A percentile compares a stretch with the other conserved stretches of the same genome.
Evolutionary conservation across 176 grass and related monocot genomes (phyloP).

Genomic region (Oryza australiensis): DNA sequence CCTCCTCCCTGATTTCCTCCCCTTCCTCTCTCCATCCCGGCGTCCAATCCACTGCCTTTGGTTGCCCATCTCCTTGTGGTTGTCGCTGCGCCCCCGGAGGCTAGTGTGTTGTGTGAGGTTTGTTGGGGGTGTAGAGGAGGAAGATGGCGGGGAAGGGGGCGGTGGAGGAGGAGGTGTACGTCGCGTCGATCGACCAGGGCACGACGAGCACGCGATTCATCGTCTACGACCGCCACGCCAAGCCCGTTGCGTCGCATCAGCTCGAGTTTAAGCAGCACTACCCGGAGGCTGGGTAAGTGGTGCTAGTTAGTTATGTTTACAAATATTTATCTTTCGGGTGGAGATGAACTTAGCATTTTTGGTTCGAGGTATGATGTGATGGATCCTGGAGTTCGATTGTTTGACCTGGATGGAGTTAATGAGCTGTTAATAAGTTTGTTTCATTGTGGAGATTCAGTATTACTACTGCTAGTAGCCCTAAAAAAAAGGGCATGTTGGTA

Average conservation of each 20-base stretch:
- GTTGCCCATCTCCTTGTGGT: no score
- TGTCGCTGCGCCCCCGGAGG: not conserved
- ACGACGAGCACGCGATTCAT: slow-evolving; percentile 97
- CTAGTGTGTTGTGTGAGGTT: not conserved
- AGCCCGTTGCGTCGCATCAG: slow-evolving; percentile 77
- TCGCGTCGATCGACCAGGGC: slow-evolving; percentile 89
- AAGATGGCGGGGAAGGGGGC: slow-evolving; percentile 38
- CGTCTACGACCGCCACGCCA: slow-evolving; percentile 79
- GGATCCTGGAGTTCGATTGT: not conserved
- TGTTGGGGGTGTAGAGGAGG: not conserved
- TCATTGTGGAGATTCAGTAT: not conserved
- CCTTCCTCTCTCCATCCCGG: not conserved
- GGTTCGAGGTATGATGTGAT: not conserved
- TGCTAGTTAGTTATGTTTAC: not conserved
- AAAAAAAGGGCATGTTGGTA: not conserved
- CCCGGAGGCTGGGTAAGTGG: slow-evolving; percentile 75
- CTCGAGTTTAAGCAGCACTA: slow-evolving; percentile 97
- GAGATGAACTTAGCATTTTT: not conserved
- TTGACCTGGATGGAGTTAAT: not conserved
- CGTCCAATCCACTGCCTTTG: no score
- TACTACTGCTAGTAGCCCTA: not conserved
- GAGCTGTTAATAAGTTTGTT: not conserved
- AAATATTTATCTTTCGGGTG: not conserved
- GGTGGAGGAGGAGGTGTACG: slow-evolving; percentile 55
- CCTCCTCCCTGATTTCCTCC: slow-evolving; percentile 11